Base-by-base conservation (phyloP, 306 rosid species). In the Fagus crenata region DNA sequence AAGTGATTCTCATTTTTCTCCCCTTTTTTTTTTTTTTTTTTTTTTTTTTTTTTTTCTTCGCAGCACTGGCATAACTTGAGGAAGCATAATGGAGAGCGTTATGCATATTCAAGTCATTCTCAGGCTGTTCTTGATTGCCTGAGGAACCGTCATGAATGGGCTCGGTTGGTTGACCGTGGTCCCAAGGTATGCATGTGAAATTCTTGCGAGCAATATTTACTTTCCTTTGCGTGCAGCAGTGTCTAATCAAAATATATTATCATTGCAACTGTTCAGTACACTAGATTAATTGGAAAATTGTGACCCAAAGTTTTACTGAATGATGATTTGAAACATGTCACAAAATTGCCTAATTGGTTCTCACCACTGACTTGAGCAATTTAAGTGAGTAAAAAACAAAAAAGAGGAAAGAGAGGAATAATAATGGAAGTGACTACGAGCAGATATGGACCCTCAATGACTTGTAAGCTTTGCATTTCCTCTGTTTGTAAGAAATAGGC, bases 1-100 rank as follows among this genome's bases (percentile, higher is more conserved):
- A 74, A 53, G 36, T 49, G 68, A 64, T 76, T 31, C 46, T 15
- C 65, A 54, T 58, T 81, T 79, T 70, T 75, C 75, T 33, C 18
- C 76, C 49, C 28, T 22, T 61, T 49, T 53, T 53, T 83, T 81
- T 74, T 64, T 67, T 83, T 81, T 74, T 64, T 67, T n/a, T n/a
- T 22, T 61, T 49, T 53, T 53, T 22, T 61, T 49, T 53, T 53
- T 83, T 81, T 74, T 64, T 67, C 49, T 80, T 83, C 61, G 75
- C 92, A 95, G 98, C 98, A 95, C 80, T 95, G 98, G 98, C 89
- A 86, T 78, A 92, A 87, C 86, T 86, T 95, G 84, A 95, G 98
- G 86, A 95, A 95, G 90, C 98, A 92, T 79, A 95, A 95, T 41
- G 98, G 97, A 80, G 98, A 95, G 84, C 96, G 97, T 17, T 95